Evolutionary conservation across 345 rosid genomes (phyloP), one percentile per base, ranked within the genome.

Genomic region (Cardamine chenopodiifolia): DNA sequence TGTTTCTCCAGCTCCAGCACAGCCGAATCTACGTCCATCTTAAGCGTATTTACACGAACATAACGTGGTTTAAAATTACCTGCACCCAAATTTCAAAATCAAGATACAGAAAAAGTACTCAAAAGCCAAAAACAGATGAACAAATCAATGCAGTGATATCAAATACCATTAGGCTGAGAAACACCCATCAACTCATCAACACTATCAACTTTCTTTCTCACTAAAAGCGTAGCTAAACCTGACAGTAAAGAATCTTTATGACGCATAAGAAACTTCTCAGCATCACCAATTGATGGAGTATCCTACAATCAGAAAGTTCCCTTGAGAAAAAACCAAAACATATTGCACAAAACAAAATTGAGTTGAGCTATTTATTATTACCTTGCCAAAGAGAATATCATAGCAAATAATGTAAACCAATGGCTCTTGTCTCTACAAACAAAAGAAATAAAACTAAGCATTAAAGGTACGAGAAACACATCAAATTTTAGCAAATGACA

Each of bases 41-140:
- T 91, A 50, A 91, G 81, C 18, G 96, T 85, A 84, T 94, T 94
- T 28, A 94, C 96, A 62, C 98, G 93, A 78, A 88, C 90, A 60
- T 85, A 87, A 35, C 96, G 88, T 53, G 95, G 96, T 76, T 84
- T 90, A 32, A 78, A 29, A 70, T 79, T 70, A 82, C 85, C 97
- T 94, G 84, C 82, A 76, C 58, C 80, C 52, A 76, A 53, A 68
- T 71, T 45, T 20, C 53, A 9, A 53, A 69, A 66, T 68, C 56
- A 62, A 67, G 40, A 61, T 19, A 50, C 0, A 37, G 0, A 45
- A 39, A 53, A 22, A 2, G 1, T 15, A 42, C 18, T 52, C 31
- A 57, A 53, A 64, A 17, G 2, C 17, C 4, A 23, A 70, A 75
- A 60, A 11, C 0, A 68, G 8, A 10, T 2, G 5, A 37, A 72